These are phyloP conservation scores for Populus pruinosa DNA, from an alignment of 345 rosid genomes.

Conservation along the genomic window DNA sequence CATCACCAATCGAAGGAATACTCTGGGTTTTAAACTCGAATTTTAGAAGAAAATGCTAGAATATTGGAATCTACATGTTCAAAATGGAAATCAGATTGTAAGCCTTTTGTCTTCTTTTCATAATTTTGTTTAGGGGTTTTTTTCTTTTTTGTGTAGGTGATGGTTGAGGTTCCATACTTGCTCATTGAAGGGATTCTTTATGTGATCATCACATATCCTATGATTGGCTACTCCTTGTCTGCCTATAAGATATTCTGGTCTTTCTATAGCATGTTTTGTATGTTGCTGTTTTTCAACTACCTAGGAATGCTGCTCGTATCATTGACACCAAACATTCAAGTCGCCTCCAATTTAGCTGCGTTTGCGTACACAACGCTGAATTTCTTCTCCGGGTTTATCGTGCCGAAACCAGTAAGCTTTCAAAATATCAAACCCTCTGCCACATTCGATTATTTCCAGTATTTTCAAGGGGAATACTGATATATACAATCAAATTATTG, in stretches of 20 bases:
- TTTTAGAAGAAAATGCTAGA: too few relatives aligned
- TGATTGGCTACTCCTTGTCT: conserved; percentile 58
- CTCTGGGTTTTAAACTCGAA: too few relatives aligned
- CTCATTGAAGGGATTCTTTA: conserved; percentile 39
- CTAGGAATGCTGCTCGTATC: conserved; percentile 63
- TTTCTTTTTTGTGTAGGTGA: conserved; percentile 38
- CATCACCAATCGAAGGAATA: too few relatives aligned
- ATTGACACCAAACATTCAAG: conserved; percentile 56
- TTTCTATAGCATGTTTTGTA: conserved; percentile 57
- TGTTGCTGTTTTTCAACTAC: conserved; percentile 52
- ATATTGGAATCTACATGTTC: too few relatives aligned
- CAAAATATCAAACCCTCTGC: background rate
- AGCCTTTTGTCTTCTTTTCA: background rate
- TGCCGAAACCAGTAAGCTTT: conserved; percentile 63
- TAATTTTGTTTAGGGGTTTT: background rate
- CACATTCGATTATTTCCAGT: background rate
- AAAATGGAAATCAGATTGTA: too few relatives aligned
- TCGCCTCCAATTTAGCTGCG: conserved; percentile 49
- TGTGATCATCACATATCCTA: conserved; percentile 52
- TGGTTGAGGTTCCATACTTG: conserved; percentile 66
- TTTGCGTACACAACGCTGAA: conserved; percentile 39
- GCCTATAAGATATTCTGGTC: conserved; percentile 58
- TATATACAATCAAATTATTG: background rate
- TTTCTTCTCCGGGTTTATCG: conserved; percentile 65
- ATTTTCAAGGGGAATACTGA: too few relatives aligned